These are phyloP conservation scores for Phytophthora citrophthora DNA, from an alignment of 352 stramenopile genomes.

Conservation along the genomic window DNA sequence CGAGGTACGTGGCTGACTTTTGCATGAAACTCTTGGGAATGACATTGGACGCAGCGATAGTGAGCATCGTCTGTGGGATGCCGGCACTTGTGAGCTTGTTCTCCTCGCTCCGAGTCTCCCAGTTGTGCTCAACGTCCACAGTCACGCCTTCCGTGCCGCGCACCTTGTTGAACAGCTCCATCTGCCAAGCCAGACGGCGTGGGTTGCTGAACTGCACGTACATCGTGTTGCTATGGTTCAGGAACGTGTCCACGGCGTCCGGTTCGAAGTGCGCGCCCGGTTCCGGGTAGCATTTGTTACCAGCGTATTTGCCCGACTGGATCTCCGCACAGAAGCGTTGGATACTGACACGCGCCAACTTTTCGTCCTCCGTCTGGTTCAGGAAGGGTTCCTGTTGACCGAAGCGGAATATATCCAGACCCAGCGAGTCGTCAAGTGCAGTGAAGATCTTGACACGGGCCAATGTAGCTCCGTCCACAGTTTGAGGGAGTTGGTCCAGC, in stretches of 20 bases:
- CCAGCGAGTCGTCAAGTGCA: constrained; percentile 82
- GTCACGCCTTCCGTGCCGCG: constrained; percentile 76
- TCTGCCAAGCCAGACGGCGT: constrained; percentile 76
- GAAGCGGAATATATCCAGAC: constrained; percentile 89
- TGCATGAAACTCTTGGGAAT: constrained; percentile 85
- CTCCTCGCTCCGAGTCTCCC: constrained; percentile 81
- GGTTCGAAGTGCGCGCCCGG: constrained; percentile 66
- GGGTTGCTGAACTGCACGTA: constrained; percentile 87
- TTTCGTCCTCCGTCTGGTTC: constrained; percentile 62
- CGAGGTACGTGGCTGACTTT: constrained; percentile 89
- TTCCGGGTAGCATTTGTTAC: constrained; percentile 56
- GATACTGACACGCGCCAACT: constrained; percentile 58
- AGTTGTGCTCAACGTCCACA: constrained; percentile 83
- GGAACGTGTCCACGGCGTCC: constrained; percentile 65
- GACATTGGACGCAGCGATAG: constrained; percentile 83
- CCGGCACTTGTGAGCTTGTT: constrained; percentile 73
- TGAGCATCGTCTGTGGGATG: constrained; percentile 83
- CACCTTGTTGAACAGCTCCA: constrained; percentile 67
- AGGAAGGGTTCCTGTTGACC: constrained; percentile 78
- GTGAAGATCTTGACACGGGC: constrained; percentile 92
- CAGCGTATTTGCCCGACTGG: constrained; percentile 72
- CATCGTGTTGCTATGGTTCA: constrained; percentile 77
- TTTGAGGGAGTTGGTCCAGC: constrained; percentile 70
- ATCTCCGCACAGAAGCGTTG: constrained; percentile 76
- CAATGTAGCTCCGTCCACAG: constrained; percentile 65